Evolutionary conservation across 805 yeast species (phyloP).

Genomic region (Suhomyces prunicola): DNA sequence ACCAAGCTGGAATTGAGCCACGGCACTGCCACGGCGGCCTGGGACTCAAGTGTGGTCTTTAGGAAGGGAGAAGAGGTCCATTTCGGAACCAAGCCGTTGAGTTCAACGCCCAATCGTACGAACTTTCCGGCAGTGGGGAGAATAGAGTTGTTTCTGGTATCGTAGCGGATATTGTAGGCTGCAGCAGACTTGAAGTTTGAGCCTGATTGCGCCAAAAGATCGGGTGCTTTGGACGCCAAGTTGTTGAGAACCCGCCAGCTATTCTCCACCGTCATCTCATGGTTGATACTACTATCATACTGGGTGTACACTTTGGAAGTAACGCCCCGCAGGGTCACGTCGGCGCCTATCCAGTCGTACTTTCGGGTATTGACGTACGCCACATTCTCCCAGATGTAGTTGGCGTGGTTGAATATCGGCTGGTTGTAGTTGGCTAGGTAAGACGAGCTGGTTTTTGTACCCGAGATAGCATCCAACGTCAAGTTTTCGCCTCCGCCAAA

Average conservation of each 20-base stretch:
- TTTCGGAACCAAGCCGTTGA: conserved; percentile 25
- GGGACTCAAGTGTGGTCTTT: conserved; percentile 42
- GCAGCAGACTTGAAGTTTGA: conserved; percentile 44
- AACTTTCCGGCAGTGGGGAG: conserved; percentile 44
- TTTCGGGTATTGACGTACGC: conserved; percentile 42
- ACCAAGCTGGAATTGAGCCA: conserved; percentile 21
- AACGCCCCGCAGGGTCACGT: conserved; percentile 42
- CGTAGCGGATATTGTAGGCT: conserved; percentile 38
- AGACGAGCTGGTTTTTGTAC: conserved; percentile 48
- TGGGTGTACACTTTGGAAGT: conserved; percentile 41
- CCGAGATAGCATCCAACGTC: conserved; percentile 49
- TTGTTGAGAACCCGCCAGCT: conserved; percentile 36
- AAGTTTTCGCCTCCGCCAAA: conserved; percentile 58
- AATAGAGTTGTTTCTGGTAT: conserved; percentile 42
- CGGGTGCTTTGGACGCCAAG: conserved; percentile 25
- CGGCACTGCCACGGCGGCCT: conserved; percentile 24
- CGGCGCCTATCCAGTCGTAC: conserved; percentile 49
- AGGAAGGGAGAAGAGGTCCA: conserved; percentile 30
- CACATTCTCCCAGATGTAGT: conserved; percentile 37
- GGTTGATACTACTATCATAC: conserved; percentile 34
- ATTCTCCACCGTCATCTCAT: conserved; percentile 49
- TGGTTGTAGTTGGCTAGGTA: conserved; percentile 46
- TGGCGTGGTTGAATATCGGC: conserved; percentile 44
- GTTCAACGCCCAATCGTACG: conserved; percentile 36
- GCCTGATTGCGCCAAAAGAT: conserved; percentile 41